These are phyloP conservation scores for Geotrichum ghanense DNA, from an alignment of 805 yeast species.

Conservation along the genomic window DNA sequence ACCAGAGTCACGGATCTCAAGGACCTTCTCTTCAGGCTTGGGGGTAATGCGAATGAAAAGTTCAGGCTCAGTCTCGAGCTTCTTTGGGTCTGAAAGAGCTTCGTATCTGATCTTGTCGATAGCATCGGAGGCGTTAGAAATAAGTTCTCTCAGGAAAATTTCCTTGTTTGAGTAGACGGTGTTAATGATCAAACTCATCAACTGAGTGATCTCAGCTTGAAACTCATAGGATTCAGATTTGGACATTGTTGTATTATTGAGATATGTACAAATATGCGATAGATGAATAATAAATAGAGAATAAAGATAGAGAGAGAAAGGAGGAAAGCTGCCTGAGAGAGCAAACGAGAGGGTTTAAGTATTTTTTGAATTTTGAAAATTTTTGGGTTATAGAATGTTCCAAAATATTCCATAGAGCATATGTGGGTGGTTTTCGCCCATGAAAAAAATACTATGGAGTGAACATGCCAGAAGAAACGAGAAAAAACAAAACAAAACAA, in stretches of 20 bases:
- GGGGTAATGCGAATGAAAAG: slow-evolving; percentile 97
- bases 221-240: slow-evolving; percentile 50
- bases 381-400: neutral
- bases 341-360: neutral
- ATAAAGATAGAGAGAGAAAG: neutral
- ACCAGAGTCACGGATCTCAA: slow-evolving; percentile 99
- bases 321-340: neutral
- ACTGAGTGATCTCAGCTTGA: slow-evolving; percentile 99
- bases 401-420: neutral
- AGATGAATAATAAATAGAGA: neutral
- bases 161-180: slow-evolving; percentile 99
- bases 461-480: too few relatives aligned
- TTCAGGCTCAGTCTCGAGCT: slow-evolving; percentile 91
- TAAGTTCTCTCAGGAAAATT: slow-evolving; percentile 96
- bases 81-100: slow-evolving; percentile 83
- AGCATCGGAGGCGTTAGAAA: slow-evolving; percentile 98
- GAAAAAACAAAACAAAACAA: too few relatives aligned
- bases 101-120: slow-evolving; percentile 96
- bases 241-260: slow-evolving; percentile 23
- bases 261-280: slow-evolving; percentile 1
- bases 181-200: slow-evolving; percentile 99
- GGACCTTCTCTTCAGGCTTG: slow-evolving; percentile 81
- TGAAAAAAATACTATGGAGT: too few relatives aligned
- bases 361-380: neutral
- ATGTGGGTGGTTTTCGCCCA: neutral